These are phyloP conservation scores for Chlamydomonas sphaeroides DNA, from an alignment of 139 green algal genomes.

Conservation along the genomic window DNA sequence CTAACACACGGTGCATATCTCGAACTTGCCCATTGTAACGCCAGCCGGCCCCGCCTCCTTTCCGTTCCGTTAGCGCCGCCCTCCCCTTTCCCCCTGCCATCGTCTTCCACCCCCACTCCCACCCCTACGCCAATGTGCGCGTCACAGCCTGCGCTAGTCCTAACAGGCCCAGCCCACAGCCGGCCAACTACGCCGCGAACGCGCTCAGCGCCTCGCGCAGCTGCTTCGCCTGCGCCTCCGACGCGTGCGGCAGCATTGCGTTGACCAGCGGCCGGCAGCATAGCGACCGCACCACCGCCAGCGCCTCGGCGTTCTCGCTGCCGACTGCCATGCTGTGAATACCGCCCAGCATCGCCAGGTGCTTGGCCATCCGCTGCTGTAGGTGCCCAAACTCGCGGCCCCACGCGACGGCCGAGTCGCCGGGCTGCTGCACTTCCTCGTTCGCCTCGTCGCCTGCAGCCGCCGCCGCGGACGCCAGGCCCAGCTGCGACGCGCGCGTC, in stretches of 20 bases:
- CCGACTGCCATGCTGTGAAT: constrained; percentile 23
- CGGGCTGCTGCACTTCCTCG: neutral
- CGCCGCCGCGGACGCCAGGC: constrained; percentile 32
- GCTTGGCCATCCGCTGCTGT: neutral
- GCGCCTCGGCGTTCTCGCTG: constrained; percentile 31
- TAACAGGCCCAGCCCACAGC: too few species aligned
- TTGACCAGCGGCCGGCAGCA: constrained; percentile 29
- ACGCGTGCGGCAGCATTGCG: constrained; percentile 33
- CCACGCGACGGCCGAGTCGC: neutral
- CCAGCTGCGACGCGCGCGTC: constrained; percentile 64
- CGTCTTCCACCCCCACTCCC: too few species aligned
- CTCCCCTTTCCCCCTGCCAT: too few species aligned
- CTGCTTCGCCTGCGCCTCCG: neutral
- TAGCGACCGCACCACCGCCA: constrained; percentile 41
- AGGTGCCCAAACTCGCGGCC: neutral
- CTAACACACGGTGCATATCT: too few species aligned
- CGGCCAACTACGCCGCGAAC: neutral
- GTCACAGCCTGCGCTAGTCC: too few species aligned
- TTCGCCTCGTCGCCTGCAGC: too few species aligned
- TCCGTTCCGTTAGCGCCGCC: too few species aligned
- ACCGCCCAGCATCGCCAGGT: constrained; percentile 25
- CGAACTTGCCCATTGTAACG: too few species aligned
- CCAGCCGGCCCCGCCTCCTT: too few species aligned
- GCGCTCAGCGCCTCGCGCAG: neutral
- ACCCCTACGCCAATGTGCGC: too few species aligned